Evolutionary conservation across 1,284 basidiomycete genomes (phyloP).

Genomic region (Trametes sp.): DNA sequence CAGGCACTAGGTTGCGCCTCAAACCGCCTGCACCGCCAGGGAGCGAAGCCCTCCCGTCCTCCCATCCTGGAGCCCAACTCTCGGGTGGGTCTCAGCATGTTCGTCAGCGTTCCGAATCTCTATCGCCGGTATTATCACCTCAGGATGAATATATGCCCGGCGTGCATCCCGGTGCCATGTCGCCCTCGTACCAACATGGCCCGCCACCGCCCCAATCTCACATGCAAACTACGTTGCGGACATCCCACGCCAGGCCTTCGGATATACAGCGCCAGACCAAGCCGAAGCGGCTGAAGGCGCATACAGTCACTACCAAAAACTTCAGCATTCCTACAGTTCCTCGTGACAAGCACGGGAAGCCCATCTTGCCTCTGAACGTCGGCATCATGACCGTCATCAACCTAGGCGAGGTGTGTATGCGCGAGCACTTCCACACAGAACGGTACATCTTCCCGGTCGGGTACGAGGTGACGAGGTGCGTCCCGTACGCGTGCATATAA

Average conservation of each 20-base stretch:
- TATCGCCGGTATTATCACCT: constrained; percentile 38
- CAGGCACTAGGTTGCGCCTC: constrained; percentile 52
- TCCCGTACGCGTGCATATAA: not conserved
- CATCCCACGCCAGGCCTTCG: constrained; percentile 43
- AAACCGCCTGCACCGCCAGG: constrained; percentile 44
- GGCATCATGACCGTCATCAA: constrained; percentile 82
- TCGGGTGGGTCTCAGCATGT: constrained; percentile 27
- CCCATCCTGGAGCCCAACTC: constrained; percentile 21
- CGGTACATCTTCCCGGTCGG: constrained; percentile 86
- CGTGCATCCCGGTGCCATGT: constrained; percentile 28
- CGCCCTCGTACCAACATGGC: constrained; percentile 34
- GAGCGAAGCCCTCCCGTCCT: constrained; percentile 22
- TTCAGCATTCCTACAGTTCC: constrained; percentile 79
- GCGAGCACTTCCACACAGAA: constrained; percentile 84
- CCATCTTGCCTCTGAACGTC: constrained; percentile 76
- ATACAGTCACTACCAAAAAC: constrained; percentile 77
- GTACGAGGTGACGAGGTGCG: constrained; percentile 79
- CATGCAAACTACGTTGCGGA: constrained; percentile 40
- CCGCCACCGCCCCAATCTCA: constrained; percentile 32
- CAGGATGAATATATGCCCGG: constrained; percentile 35
- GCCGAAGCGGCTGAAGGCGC: constrained; percentile 78
- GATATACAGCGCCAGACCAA: constrained; percentile 59
- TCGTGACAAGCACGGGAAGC: constrained; percentile 69
- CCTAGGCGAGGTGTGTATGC: constrained; percentile 76
- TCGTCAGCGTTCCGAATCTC: constrained; percentile 36